Base-by-base conservation (phyloP, 108 stramenopile species). In the Pseudonitzschia delicatissima region DNA sequence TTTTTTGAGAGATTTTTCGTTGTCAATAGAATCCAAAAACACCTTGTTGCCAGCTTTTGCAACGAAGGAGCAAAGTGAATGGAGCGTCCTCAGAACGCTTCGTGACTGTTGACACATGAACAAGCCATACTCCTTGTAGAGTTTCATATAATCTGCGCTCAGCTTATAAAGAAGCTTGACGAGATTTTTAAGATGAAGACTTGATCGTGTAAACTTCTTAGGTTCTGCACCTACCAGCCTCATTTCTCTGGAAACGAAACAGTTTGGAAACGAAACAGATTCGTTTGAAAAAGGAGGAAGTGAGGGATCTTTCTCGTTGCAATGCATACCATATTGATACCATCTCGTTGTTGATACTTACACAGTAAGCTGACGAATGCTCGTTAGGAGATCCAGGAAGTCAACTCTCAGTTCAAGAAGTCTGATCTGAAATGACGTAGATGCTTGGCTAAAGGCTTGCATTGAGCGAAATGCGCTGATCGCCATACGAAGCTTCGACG, bases 241-340 rank as follows among this genome's bases (percentile, higher is more conserved):
- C 74, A 80, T 81, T 60, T 84, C 80, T 15, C 74, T 48, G 17
- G 2, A n/a, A n/a, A n/a, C n/a, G n/a, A n/a, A n/a, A n/a, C n/a
- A n/a, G n/a, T n/a, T n/a, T n/a, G n/a, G n/a, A n/a, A n/a, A n/a
- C n/a, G n/a, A n/a, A n/a, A n/a, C n/a, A n/a, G n/a, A n/a, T n/a
- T n/a, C n/a, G n/a, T n/a, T n/a, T n/a, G n/a, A n/a, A n/a, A n/a
- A n/a, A n/a, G n/a, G n/a, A n/a, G n/a, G n/a, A n/a, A n/a, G n/a
- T n/a, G n/a, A n/a, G n/a, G n/a, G n/a, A n/a, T n/a, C n/a, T n/a
- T n/a, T n/a, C n/a, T n/a, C n/a, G n/a, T n/a, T n/a, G n/a, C n/a
- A n/a, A n/a, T n/a, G n/a, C n/a, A n/a, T n/a, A n/a, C n/a, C 6
- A 1, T 44, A n/a, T 44, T 7, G 42, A 2, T n/a, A 3, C 5